Evolutionary conservation across 345 rosid species (phyloP), one percentile per base, ranked within the genome.

Genomic region (Arabis hirsuta): DNA sequence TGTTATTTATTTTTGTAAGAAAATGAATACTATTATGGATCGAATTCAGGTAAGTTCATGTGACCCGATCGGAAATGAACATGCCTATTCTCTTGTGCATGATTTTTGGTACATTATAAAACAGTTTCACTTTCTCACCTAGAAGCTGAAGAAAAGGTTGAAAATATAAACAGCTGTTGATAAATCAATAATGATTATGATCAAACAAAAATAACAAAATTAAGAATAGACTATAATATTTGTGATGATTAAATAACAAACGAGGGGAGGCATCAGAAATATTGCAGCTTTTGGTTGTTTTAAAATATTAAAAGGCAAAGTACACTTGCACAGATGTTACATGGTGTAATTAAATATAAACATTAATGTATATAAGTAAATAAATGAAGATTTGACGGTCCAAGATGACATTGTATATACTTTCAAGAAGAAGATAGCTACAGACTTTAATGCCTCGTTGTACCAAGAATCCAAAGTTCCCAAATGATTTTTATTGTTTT

Each of bases 391-490:
- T 62, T 73, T 75, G 50, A 60, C 74, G 12, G 74, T 54, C 79
- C 74, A 68, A 68, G 79, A 75, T 62, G 24, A 54, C 69, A 76
- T 55, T 76, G 58, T 62, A 46, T 53, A 69, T 69, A 62, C 14
- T 62, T 62, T 62, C 69, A 75, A 62, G 79, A 47, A 55, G 72
- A 41, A 60, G 46, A 73, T 70, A 80, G 77, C 71, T 70, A 47
- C 73, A 66, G 71, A 61, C 76, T 69, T 73, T 76, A 73, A 67
- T 64, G 65, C 71, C 63, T 59, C 61, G 80, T 64, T 42, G 54
- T 55, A 78, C 51, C 41, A 71, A 85, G 87, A 73, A 82, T 84
- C 90, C 87, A 84, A 85, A 81, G 84, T 76, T 64, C 47, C 69
- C 67, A 75, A 51, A 31, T 77, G 63, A 67, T 59, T 56, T 59